phyloP scores from a whole-genome alignment of 2,329 filamentous ascomycete species.

The Curvularia hawaiiensis region DNA sequence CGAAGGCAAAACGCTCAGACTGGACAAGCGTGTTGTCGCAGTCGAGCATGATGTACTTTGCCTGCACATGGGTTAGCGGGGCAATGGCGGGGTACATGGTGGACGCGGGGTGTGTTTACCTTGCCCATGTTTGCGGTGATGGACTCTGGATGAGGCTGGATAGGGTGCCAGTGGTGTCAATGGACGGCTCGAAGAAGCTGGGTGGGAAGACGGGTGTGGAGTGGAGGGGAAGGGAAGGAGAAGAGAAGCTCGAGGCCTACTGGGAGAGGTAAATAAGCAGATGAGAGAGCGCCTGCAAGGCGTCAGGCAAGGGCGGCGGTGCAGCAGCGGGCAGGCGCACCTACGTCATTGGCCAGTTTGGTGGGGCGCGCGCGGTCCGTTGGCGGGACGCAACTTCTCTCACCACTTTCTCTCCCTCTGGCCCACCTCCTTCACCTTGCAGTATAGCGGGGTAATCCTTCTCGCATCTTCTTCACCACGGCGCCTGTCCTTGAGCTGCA shows the following conservation, averaged over 20 bases:
- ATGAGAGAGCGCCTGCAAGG: constrained; percentile 25
- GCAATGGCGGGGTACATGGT: constrained; percentile 23
- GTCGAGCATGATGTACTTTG: constrained; percentile 59
- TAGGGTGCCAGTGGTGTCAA: constrained; percentile 23
- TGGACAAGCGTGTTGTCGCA: constrained; percentile 91
- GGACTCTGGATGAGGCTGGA: constrained; percentile 9
- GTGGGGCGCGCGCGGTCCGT: constrained; percentile 19
- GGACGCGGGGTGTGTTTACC: constrained; percentile 21
- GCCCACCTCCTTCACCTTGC: constrained; percentile 4
- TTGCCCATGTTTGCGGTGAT: constrained; percentile 40
- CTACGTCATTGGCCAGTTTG: constrained; percentile 31
- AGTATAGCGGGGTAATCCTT: constrained; percentile 3
- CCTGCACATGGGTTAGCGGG: constrained; percentile 37
- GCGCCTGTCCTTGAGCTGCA: neutral
- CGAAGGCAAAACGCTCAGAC: constrained; percentile 88
- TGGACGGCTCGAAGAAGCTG: constrained; percentile 17
- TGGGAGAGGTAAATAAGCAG: constrained; percentile 33
- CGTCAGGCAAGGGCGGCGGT: constrained; percentile 28
- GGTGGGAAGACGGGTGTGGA: constrained; percentile 2
- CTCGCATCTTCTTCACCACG: neutral
- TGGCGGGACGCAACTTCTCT: constrained; percentile 15
- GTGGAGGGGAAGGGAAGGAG: constrained; percentile 12
- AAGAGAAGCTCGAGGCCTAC: constrained; percentile 24
- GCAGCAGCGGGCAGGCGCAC: constrained; percentile 18
- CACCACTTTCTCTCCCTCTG: constrained; percentile 13